phyloP scores from a whole-genome alignment of 768 basidiomycete species.

The Lyophyllum atratum region DNA sequence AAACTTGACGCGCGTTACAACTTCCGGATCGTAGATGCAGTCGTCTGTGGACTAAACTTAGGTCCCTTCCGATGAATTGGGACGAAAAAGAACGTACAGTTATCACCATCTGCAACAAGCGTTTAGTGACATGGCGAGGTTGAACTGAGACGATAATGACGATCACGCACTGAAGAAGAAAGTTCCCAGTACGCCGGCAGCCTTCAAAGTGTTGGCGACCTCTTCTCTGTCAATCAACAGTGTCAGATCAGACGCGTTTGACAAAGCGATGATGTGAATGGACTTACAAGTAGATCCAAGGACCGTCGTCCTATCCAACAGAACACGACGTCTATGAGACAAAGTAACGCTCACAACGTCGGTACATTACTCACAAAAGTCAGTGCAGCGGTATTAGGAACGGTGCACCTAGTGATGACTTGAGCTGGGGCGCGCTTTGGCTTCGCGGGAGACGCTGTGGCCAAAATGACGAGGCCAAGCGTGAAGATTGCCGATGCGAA shows the following conservation, averaged over 20 bases:
- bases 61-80: not conserved
- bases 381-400: constrained; percentile 31
- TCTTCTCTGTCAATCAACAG: constrained; percentile 11
- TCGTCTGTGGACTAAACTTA: constrained; percentile 16
- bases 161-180: constrained; percentile 26
- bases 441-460: constrained; percentile 6
- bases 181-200: constrained; percentile 37
- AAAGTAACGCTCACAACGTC: not conserved
- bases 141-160: not conserved
- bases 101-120: constrained; percentile 34
- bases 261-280: not conserved
- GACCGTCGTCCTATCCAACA: constrained; percentile 20
- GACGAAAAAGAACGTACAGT: constrained; percentile 24
- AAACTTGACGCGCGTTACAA: constrained; percentile 31
- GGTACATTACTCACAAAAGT: constrained; percentile 29
- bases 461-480: constrained; percentile 7
- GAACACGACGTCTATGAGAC: not conserved
- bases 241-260: not conserved
- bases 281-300: constrained; percentile 14
- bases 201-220: constrained; percentile 27
- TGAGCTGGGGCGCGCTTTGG: constrained; percentile 13
- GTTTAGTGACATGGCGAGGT: not conserved
- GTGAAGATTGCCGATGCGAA: constrained; percentile 1
- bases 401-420: constrained; percentile 33
- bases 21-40: constrained; percentile 37